A percentile compares a stretch with the other conserved stretches of the same genome.
Conservation (phyloP, 129 eudicot genomes). For the Chrysanthemum makinoi region DNA sequence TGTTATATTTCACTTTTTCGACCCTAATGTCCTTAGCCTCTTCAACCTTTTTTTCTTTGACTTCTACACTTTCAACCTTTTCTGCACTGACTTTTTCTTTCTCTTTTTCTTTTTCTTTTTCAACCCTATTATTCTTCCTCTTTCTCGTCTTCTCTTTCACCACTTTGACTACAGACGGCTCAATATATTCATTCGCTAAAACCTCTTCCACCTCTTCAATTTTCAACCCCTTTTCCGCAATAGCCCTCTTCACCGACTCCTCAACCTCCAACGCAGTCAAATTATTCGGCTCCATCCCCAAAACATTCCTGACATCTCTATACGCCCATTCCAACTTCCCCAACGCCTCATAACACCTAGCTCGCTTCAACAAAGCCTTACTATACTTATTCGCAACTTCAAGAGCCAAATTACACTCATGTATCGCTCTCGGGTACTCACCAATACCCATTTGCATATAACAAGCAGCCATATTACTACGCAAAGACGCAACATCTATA, state of each 20-base stretch:
- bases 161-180: constrained; percentile 35
- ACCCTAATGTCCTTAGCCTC: constrained; percentile 23
- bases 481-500: constrained; percentile 42
- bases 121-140: constrained; percentile 48
- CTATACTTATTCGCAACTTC: constrained; percentile 88
- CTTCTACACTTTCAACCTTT: constrained; percentile 27
- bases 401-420: constrained; percentile 87
- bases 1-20: constrained; percentile 41
- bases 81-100: not conserved
- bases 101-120: constrained; percentile 5
- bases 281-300: constrained; percentile 86
- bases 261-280: constrained; percentile 62
- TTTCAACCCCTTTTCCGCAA: constrained; percentile 55
- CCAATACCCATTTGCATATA: constrained; percentile 92
- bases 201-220: constrained; percentile 57
- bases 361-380: constrained; percentile 89
- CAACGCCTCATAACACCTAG: constrained; percentile 76
- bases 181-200: constrained; percentile 36
- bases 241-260: constrained; percentile 50
- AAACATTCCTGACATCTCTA: constrained; percentile 72
- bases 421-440: constrained; percentile 88
- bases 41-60: constrained; percentile 31
- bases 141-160: constrained; percentile 50
- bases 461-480: constrained; percentile 81
- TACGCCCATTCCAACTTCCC: constrained; percentile 71